These are phyloP conservation scores for Aspergillus diversus DNA, from an alignment of 495 filamentous ascomycete genomes.

Conservation along the genomic window DNA sequence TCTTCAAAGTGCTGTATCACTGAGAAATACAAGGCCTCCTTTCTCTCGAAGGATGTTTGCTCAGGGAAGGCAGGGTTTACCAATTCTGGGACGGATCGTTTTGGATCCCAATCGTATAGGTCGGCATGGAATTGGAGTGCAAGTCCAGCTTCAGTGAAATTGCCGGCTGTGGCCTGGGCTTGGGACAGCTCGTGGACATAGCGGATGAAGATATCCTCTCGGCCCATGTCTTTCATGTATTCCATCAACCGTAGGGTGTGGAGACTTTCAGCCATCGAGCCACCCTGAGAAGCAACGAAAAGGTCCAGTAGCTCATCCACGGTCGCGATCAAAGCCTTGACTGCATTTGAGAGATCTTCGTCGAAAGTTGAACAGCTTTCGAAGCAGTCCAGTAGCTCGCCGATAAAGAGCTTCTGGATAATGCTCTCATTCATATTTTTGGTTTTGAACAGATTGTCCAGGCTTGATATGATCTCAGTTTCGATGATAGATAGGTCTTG, in stretches of 20 bases:
- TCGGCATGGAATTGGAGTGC: constrained; percentile 91
- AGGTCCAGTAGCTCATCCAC: constrained; percentile 92
- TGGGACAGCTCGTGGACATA: constrained; percentile 93
- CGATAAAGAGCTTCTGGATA: constrained; percentile 88
- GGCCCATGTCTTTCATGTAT: constrained; percentile 95
- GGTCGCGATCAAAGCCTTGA: constrained; percentile 77
- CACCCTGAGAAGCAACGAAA: constrained; percentile 87
- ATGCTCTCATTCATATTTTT: constrained; percentile 87
- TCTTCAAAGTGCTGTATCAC: constrained; percentile 96
- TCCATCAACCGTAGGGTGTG: constrained; percentile 93
- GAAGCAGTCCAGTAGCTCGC: constrained; percentile 82
- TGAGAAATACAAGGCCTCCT: constrained; percentile 87
- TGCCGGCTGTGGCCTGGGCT: constrained; percentile 72
- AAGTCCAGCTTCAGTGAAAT: constrained; percentile 88
- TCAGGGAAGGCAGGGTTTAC: constrained; percentile 75
- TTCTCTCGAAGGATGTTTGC: constrained; percentile 89
- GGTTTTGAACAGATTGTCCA: constrained; percentile 89
- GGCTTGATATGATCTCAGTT: constrained; percentile 93
- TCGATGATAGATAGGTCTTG: constrained; percentile 91
- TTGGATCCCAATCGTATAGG: constrained; percentile 88
- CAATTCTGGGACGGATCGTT: constrained; percentile 66
- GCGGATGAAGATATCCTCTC: constrained; percentile 94
- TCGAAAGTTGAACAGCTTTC: constrained; percentile 68
- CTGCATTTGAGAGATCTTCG: constrained; percentile 74
- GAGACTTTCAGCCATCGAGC: constrained; percentile 76